Evolutionary conservation across 495 filamentous ascomycete genomes (phyloP).

Genomic region (Aspergillus leporis): DNA sequence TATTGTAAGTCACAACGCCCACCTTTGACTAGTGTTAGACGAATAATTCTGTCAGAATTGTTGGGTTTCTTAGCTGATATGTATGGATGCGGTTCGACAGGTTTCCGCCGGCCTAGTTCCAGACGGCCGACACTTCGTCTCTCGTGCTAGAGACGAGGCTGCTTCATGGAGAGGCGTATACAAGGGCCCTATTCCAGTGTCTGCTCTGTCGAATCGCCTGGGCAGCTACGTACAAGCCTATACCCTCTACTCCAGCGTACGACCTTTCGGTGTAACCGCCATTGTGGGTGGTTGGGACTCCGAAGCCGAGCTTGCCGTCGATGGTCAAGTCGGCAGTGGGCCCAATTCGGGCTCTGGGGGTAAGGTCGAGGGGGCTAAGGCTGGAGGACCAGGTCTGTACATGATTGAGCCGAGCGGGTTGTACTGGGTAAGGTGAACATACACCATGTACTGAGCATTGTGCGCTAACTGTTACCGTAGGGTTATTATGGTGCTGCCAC

Average conservation of each 20-base stretch:
- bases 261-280: slow-evolving; percentile 93
- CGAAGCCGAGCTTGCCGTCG: slow-evolving; percentile 73
- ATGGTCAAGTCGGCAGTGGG: slow-evolving; percentile 82
- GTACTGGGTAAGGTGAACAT: slow-evolving; percentile 70
- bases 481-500: slow-evolving; percentile 98
- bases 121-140: slow-evolving; percentile 92
- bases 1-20: slow-evolving; percentile 64
- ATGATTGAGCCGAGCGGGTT: slow-evolving; percentile 98
- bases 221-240: slow-evolving; percentile 96
- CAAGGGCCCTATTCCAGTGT: slow-evolving; percentile 86
- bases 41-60: neutral
- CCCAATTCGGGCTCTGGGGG: slow-evolving; percentile 78
- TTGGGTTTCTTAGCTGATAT: slow-evolving; percentile 1
- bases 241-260: slow-evolving; percentile 93
- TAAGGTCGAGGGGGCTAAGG: slow-evolving; percentile 69
- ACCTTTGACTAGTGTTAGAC: neutral
- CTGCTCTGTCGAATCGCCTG: slow-evolving; percentile 84
- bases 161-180: slow-evolving; percentile 82
- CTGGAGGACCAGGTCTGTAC: slow-evolving; percentile 89
- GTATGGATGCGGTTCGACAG: slow-evolving; percentile 42
- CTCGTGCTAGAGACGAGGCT: slow-evolving; percentile 91
- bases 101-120: slow-evolving; percentile 91
- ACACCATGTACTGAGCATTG: neutral
- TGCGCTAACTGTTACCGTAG: slow-evolving; percentile 27
- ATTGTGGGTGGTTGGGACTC: slow-evolving; percentile 94